These are phyloP conservation scores for Cymbomonas tetramitiformis DNA, from an alignment of 139 green algal genomes.

Conservation along the genomic window DNA sequence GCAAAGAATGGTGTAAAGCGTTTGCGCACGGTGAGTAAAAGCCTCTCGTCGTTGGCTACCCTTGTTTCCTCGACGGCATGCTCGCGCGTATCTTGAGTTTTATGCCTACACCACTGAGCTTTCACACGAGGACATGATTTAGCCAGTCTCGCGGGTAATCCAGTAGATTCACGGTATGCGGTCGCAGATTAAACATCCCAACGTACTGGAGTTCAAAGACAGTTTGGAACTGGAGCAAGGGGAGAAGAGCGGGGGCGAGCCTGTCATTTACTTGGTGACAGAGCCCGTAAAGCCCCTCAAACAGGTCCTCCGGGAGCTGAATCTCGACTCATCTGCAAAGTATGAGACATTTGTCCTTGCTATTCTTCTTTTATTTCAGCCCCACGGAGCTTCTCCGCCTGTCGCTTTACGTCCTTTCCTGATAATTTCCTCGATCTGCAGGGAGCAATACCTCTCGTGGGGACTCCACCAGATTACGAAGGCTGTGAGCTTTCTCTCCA, in stretches of 20 bases:
- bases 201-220: constrained; percentile 5
- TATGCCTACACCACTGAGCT: too few species aligned
- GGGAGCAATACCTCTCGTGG: constrained; percentile 76
- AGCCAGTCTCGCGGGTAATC: too few species aligned
- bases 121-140: too few species aligned
- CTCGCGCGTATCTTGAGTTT: too few species aligned
- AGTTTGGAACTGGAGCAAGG: constrained; percentile 5
- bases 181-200: constrained; percentile 2
- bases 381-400: constrained; percentile 49
- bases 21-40: too few species aligned
- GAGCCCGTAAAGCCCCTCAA: background rate
- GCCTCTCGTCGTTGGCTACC: too few species aligned
- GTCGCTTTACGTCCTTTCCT: constrained; percentile 41
- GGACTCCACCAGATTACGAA: constrained; percentile 69
- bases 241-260: too few species aligned
- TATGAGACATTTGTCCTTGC: constrained; percentile 30
- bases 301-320: background rate
- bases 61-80: too few species aligned
- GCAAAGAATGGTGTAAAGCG: constrained; percentile 9
- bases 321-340: background rate
- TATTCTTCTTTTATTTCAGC: constrained; percentile 74
- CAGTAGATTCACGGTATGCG: too few species aligned
- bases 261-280: constrained; percentile 11
- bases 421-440: constrained; percentile 29
- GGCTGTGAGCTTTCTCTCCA: constrained; percentile 87